Conservation (phyloP, 768 basidiomycete genomes). For the Leccinum boreale region DNA sequence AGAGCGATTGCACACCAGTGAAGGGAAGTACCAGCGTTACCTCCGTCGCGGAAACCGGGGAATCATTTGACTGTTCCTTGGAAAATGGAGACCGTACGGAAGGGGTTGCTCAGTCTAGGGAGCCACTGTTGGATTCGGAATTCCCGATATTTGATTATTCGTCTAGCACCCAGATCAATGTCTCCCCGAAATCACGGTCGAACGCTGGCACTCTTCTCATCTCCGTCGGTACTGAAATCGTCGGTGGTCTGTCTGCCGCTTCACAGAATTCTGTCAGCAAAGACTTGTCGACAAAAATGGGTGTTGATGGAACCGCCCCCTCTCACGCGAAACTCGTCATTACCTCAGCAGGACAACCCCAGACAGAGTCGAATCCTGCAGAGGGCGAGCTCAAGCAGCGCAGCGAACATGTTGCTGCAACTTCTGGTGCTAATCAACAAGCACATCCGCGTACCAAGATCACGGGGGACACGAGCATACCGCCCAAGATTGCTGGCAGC, state of each 20-base stretch:
- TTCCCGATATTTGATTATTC: conserved; percentile 13
- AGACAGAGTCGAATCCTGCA: neutral
- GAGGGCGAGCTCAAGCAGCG: neutral
- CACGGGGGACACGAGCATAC: neutral
- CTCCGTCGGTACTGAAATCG: neutral
- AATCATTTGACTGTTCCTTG: neutral
- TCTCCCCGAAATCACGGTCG: conserved; percentile 6
- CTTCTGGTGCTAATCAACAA: neutral
- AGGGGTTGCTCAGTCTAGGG: neutral
- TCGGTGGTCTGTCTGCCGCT: neutral
- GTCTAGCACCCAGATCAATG: conserved; percentile 14
- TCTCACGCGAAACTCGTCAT: neutral
- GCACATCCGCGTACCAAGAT: neutral
- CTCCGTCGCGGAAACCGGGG: neutral
- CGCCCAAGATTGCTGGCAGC: conserved; percentile 18
- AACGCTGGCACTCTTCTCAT: conserved; percentile 1
- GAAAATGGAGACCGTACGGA: neutral
- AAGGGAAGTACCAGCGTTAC: conserved; percentile 10
- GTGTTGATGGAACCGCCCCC: neutral
- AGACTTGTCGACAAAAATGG: neutral
- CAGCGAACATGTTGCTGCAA: neutral
- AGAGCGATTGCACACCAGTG: conserved; percentile 1
- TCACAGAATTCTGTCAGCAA: neutral
- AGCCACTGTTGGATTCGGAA: neutral
- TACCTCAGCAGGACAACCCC: neutral